Conservation (phyloP, 2,329 filamentous ascomycete genomes). For the Shiraia bambusicola region DNA sequence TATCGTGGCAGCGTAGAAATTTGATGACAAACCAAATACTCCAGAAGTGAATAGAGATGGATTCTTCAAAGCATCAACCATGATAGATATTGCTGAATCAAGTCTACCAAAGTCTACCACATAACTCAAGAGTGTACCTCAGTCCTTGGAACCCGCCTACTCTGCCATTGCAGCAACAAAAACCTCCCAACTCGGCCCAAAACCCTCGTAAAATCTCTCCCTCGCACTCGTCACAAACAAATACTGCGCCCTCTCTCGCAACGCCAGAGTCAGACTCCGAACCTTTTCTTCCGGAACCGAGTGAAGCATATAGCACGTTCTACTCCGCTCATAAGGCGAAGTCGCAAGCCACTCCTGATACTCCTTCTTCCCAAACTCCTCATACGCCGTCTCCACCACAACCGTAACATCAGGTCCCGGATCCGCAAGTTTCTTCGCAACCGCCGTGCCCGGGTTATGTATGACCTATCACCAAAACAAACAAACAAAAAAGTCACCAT, state of each 20-base stretch:
- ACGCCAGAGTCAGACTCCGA: conserved; percentile 7
- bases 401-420: conserved; percentile 30
- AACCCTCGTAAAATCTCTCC: conserved; percentile 23
- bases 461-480: conserved; percentile 19
- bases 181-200: conserved; percentile 20
- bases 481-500: too few relatives aligned
- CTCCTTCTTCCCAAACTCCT: conserved; percentile 15
- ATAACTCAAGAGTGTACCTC: too few relatives aligned
- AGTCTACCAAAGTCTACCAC: too few relatives aligned
- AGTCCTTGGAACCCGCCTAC: too few relatives aligned
- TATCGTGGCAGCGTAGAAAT: not conserved
- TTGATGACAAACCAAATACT: too few relatives aligned
- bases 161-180: conserved; percentile 24
- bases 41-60: too few relatives aligned
- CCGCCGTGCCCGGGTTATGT: conserved; percentile 35
- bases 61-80: too few relatives aligned
- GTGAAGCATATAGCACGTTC: conserved; percentile 31
- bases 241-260: conserved; percentile 21
- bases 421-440: conserved; percentile 20
- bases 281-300: conserved; percentile 22
- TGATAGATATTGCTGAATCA: too few relatives aligned
- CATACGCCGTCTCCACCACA: conserved; percentile 26
- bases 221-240: conserved; percentile 31
- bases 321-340: conserved; percentile 22
- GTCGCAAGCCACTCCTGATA: conserved; percentile 30